Base-by-base conservation (phyloP, 2,329 filamentous ascomycete genomes). In the Madurella mycetomatis region DNA sequence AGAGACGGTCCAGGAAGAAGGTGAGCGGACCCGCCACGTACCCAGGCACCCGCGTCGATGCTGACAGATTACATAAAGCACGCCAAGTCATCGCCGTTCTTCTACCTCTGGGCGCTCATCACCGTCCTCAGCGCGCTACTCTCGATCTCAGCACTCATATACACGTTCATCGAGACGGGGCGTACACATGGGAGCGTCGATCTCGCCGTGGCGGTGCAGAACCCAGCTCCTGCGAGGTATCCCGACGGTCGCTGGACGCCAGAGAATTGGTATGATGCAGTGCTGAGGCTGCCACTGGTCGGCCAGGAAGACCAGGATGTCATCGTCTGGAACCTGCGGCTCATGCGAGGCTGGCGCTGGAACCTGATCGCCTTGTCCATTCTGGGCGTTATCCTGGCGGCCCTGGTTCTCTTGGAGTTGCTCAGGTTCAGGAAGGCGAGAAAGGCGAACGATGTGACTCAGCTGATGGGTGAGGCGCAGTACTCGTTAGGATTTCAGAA, bases 191-290 rank as follows among this genome's bases (percentile, higher is more conserved):
- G 63, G 60, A 54, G 31, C 16, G 72, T 74, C 47, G 62, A 71
- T 53, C 49, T 62, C 15, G 18, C 50, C 1, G 37, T 66, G 2
- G 71, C 67, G 0, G 44, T 49, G 12, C 18, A 42, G 1, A 48
- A 45, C 37, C 46, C 17, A 11, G 65, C 13, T 43, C 58, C 62
- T 4, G 41, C 40, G 4, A 42, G 49, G 2, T 74, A 74, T 46
- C 62, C 65, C 1, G 48, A 64, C 9, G 59, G 62, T 41, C 41
- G 54, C 9, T 74, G 72, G 72, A 70, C 72, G 16, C 72, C 72
- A 16, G 69, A 72, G 57, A 70, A 64, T 56, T 74, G 72, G 72
- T 70, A 72, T 50, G 51, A 62, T 4, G 70, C 70, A 7, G 61
- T 73, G 41, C 58, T 70, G 43, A 54, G 58, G 42, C 61, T 73